Evolutionary conservation across 2,329 filamentous ascomycete species (phyloP).

Genomic region (Fusarium odoratissimum): DNA sequence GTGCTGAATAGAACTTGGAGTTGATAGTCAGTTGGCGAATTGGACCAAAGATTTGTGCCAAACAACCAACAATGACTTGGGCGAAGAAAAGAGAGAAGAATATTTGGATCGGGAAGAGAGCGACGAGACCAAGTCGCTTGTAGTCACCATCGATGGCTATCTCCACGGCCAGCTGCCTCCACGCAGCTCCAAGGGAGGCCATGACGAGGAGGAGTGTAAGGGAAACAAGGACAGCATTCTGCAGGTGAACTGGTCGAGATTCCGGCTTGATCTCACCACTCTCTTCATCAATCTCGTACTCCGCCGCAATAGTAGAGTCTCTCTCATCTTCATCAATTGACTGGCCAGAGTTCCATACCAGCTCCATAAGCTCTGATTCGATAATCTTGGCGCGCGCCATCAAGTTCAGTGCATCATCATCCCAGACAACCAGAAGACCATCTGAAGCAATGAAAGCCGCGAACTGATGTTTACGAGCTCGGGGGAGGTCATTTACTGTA

Average conservation of each 20-base stretch:
- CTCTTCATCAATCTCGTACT: slow-evolving; percentile 76
- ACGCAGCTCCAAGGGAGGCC: slow-evolving; percentile 75
- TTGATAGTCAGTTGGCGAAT: slow-evolving; percentile 78
- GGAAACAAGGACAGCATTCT: slow-evolving; percentile 76
- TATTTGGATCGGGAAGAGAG: slow-evolving; percentile 76
- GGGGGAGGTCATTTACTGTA: slow-evolving; percentile 75
- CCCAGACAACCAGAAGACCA: slow-evolving; percentile 81
- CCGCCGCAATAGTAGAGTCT: slow-evolving; percentile 61
- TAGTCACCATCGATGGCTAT: slow-evolving; percentile 72
- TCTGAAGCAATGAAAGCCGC: slow-evolving; percentile 81
- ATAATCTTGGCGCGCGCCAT: slow-evolving; percentile 77
- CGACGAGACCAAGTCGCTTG: slow-evolving; percentile 72
- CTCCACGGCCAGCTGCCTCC: slow-evolving; percentile 76
- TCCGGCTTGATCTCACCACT: slow-evolving; percentile 74
- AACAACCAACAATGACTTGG: slow-evolving; percentile 80
- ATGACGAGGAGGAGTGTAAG: slow-evolving; percentile 74
- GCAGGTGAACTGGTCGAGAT: slow-evolving; percentile 73
- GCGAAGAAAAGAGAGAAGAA: slow-evolving; percentile 87
- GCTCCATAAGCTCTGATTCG: slow-evolving; percentile 80
- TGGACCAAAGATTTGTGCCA: slow-evolving; percentile 81
- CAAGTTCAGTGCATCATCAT: slow-evolving; percentile 80
- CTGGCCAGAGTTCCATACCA: slow-evolving; percentile 75
- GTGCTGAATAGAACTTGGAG: slow-evolving; percentile 84
- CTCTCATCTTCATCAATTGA: slow-evolving; percentile 64
- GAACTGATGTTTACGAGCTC: slow-evolving; percentile 81